Base-by-base conservation (phyloP, 176 grass and related monocot species). In the Hsuehochloa calcarea region DNA sequence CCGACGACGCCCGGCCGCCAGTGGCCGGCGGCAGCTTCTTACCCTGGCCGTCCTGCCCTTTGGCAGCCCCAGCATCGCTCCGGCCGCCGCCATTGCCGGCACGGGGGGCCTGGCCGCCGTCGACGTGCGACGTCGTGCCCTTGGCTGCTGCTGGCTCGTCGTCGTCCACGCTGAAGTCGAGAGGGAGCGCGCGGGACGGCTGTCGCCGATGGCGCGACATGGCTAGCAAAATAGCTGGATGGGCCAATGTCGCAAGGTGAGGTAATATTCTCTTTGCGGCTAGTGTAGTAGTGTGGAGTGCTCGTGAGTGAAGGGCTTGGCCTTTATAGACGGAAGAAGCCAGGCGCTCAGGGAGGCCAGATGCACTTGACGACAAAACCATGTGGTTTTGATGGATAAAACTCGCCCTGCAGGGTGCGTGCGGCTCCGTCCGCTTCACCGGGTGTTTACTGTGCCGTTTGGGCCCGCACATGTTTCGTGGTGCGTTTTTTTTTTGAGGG, bases 161-260 rank as follows among this genome's bases (percentile, higher is more conserved):
- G 72, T 64, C 75, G 40, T 43, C 66, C 2, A 34, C 59, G 72
- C 2, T 76, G 85, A 87, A 88, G 54, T 88, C 85, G 11, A 88
- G 64, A 29, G 70, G 85, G 8, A 91, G 76, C 1, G 89, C 81
- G 8, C 85, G 76, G 5, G 89, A 91, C 3, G 85, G 81, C 76
- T 81, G 89, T n/a, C 89, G 80, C 23, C 85, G 63, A 35, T 91
- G 89, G 70, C 89, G 81, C 43, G 89, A 88, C 85, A 91, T 91
- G 45, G 78, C 54, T 37, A 0, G 37, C 65, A 23, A 45, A 8
- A 1, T 72, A 37, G 59, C 1, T 41, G 10, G 56, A 64, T 29
- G 35, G 27, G 31, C 9, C 70, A 68, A 43, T 38, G 66, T 38
- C 29, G 31, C 29, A 45, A 60, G 15, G 39, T 31, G 35, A 15